phyloP scores from a whole-genome alignment of 495 filamentous ascomycete genomes.

The Barbatosphaeria neglecta region DNA sequence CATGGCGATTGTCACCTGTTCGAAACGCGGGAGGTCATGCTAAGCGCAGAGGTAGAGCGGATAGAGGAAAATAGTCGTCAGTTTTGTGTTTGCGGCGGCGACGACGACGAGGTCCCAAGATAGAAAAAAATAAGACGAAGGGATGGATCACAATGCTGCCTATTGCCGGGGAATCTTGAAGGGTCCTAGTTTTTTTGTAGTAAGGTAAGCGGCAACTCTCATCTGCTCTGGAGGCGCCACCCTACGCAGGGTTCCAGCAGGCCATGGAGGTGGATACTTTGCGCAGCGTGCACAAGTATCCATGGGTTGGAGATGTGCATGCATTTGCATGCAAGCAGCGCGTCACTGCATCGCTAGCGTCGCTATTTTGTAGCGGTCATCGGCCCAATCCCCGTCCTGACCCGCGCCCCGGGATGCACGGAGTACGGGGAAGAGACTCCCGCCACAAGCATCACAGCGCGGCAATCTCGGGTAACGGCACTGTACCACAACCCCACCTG shows the following conservation, averaged over 20 bases:
- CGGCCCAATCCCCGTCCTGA: background rate
- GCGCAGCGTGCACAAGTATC: too few relatives aligned
- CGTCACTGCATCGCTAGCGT: background rate
- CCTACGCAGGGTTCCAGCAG: too few relatives aligned
- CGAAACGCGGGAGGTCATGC: background rate
- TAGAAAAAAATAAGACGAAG: background rate
- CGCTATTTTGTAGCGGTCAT: background rate
- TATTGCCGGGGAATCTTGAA: too few relatives aligned
- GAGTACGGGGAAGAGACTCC: background rate
- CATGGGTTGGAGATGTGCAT: too few relatives aligned
- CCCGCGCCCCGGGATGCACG: background rate
- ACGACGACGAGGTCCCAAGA: too few relatives aligned
- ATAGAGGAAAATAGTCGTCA: too few relatives aligned
- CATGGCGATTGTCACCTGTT: conserved; percentile 17
- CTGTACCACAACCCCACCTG: background rate
- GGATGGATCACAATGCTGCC: background rate
- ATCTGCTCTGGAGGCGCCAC: too few relatives aligned
- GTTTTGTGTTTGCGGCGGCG: too few relatives aligned
- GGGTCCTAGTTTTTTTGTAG: background rate
- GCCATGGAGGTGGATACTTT: too few relatives aligned
- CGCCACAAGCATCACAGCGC: background rate
- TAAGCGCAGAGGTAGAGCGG: too few relatives aligned
- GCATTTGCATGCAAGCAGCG: background rate
- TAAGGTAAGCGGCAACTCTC: too few relatives aligned
- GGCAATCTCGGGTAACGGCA: background rate